Evolutionary conservation across 1,284 basidiomycete genomes (phyloP), one percentile per base, ranked within the genome.

Genomic region (Tranzscheliella williamsii): DNA sequence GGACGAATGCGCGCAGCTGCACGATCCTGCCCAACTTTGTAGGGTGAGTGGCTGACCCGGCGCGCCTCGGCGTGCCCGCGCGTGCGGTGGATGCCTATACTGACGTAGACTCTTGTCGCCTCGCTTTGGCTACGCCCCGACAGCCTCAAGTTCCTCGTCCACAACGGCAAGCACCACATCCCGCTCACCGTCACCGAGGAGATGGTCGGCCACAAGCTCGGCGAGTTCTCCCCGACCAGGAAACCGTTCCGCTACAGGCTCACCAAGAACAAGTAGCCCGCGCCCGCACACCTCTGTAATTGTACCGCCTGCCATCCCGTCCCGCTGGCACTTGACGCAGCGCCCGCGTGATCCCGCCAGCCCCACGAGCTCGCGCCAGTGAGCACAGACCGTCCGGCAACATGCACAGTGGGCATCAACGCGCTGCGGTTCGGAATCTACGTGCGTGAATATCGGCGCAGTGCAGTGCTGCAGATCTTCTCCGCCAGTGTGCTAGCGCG

Each of bases 151-250:
- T 95, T 95, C 78, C 81, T 90, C 77, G 90, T 98, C 1, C 91
- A 97, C 80, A 97, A 96, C 70, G 94, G 94, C 35, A 91, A 89
- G 79, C 85, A 90, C 66, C 95, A 93, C 77, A 67, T 87, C 12
- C 91, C 92, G 0, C 86, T 98, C 26, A 81, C 83, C 26, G 83
- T 98, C 50, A 91, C 90, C 12, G 91, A 94, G 78, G 93, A 97
- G 78, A 97, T 97, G 93, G 91, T 98, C 2, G 94, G 94, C 0
- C 92, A 97, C 79, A 97, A 98, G 79, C 80, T 98, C 45, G 94
- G 94, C 41, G 93, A 97, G 81, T 97, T 97, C 79, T 83, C 91
- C 16, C 84, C 87, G 53, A 96, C 92, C 32, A 86, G 89, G 79
- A 83, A 83, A 72, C 80, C 78, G 42, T 84, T 83, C 73, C 62